Conservation (phyloP, 2,329 filamentous ascomycete genomes). For the Aspergillus ochraceoroseus region DNA sequence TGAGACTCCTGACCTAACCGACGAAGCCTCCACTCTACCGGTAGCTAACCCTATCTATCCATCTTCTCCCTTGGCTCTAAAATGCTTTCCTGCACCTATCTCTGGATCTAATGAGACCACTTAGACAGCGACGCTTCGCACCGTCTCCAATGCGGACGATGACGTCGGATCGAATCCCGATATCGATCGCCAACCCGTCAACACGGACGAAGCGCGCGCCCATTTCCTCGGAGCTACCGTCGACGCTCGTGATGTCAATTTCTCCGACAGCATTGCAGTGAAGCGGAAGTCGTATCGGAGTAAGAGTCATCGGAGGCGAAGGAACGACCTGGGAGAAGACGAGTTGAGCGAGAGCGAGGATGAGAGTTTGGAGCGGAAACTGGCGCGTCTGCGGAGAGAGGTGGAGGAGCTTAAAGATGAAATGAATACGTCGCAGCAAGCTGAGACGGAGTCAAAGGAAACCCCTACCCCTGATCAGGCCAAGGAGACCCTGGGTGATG, state of each 20-base stretch:
- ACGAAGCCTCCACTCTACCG: slow-evolving; percentile 79
- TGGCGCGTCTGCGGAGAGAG: slow-evolving; percentile 77
- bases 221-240: slow-evolving; percentile 72
- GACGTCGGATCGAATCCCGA: slow-evolving; percentile 47
- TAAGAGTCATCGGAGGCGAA: slow-evolving; percentile 60
- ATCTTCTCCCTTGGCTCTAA: too few species aligned
- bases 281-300: slow-evolving; percentile 81
- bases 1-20: slow-evolving; percentile 88
- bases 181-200: slow-evolving; percentile 71
- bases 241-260: slow-evolving; percentile 73
- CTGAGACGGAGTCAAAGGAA: slow-evolving; percentile 51
- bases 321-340: slow-evolving; percentile 54
- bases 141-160: slow-evolving; percentile 55
- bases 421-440: slow-evolving; percentile 36
- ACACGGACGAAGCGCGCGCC: slow-evolving; percentile 71
- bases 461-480: slow-evolving; percentile 45
- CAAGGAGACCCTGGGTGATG: slow-evolving; percentile 46
- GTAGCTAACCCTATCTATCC: slow-evolving; percentile 49
- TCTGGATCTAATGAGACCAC: too few species aligned
- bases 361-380: slow-evolving; percentile 69
- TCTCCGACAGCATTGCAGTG: slow-evolving; percentile 79
- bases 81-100: too few species aligned
- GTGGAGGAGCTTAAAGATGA: slow-evolving; percentile 66
- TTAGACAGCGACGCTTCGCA: slow-evolving; percentile 52
- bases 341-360: slow-evolving; percentile 75